Percentiles rank a stretch among this genome's conserved stretches.
phyloP scores from a whole-genome alignment of 441 rosid species.

The Cnidoscolus chayamansa region DNA sequence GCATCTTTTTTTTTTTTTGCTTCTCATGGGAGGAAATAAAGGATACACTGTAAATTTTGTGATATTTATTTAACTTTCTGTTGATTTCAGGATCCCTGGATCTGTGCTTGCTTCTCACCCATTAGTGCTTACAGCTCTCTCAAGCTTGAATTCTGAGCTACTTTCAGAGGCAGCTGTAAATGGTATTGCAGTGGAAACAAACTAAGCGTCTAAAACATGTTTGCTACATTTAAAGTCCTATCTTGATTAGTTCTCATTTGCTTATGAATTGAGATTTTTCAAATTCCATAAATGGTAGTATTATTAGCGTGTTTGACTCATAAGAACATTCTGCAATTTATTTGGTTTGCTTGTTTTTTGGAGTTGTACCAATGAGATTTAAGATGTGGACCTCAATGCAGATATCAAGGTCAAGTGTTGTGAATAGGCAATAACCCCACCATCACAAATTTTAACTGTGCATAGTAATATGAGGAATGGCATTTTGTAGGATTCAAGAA shows the following conservation, averaged over 20 bases:
- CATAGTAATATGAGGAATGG: background rate
- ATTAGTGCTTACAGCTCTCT: slow-evolving; percentile 80
- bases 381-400: background rate
- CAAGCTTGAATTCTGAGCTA: slow-evolving; percentile 82
- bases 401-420: background rate
- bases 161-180: slow-evolving; percentile 97
- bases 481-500: background rate
- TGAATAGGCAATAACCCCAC: background rate
- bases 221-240: background rate
- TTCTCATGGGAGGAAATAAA: slow-evolving; percentile 8
- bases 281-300: background rate
- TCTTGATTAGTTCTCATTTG: background rate
- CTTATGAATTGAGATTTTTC: background rate
- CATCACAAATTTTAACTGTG: background rate
- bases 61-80: slow-evolving; percentile 25
- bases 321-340: background rate
- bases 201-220: slow-evolving; percentile 9
- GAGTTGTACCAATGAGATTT: background rate
- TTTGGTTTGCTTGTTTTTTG: background rate
- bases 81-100: slow-evolving; percentile 80
- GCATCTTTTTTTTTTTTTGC: slow-evolving; percentile 2
- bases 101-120: slow-evolving; percentile 90
- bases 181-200: slow-evolving; percentile 49
- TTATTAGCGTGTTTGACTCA: slow-evolving; percentile 11
- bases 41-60: background rate